Conservation (phyloP, 768 basidiomycete species). For the Phanerodontia chrysosporium region DNA sequence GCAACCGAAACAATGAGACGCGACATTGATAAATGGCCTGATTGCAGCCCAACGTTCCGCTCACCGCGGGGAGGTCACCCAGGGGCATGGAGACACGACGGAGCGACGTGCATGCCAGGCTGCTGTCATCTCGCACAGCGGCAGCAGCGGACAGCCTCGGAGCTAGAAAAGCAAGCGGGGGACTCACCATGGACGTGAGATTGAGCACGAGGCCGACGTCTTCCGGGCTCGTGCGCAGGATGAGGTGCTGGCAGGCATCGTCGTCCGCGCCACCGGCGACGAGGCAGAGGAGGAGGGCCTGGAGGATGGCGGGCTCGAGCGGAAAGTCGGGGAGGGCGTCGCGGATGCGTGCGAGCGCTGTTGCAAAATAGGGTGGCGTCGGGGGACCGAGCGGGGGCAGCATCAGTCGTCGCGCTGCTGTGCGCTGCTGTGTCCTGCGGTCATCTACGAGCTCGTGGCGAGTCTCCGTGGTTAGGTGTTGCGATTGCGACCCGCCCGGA, state of each 20-base stretch:
- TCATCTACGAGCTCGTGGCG: background rate
- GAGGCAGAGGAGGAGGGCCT: conserved; percentile 62
- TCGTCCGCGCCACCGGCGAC: conserved; percentile 31
- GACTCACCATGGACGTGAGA: conserved; percentile 53
- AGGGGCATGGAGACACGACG: no score
- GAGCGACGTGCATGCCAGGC: no score
- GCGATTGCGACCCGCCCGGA: no score
- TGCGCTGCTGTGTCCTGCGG: no score
- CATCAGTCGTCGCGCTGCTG: no score
- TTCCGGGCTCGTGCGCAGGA: conserved; percentile 62
- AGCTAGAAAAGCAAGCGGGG: conserved; percentile 11
- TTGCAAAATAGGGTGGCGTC: conserved; percentile 22
- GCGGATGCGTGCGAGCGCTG: conserved; percentile 43
- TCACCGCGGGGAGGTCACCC: background rate
- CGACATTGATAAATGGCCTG: no score
- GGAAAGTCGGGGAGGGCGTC: conserved; percentile 45
- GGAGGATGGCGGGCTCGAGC: conserved; percentile 58
- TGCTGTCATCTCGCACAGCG: background rate
- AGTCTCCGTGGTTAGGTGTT: background rate
- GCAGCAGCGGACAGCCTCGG: background rate
- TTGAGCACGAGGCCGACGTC: conserved; percentile 58
- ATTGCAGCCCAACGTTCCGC: background rate
- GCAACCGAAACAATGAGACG: no score
- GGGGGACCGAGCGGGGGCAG: conserved; percentile 1
- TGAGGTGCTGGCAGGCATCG: conserved; percentile 52